Base-by-base conservation (phyloP, 2,329 filamentous ascomycete species). In the Blastomyces emzantsi region DNA sequence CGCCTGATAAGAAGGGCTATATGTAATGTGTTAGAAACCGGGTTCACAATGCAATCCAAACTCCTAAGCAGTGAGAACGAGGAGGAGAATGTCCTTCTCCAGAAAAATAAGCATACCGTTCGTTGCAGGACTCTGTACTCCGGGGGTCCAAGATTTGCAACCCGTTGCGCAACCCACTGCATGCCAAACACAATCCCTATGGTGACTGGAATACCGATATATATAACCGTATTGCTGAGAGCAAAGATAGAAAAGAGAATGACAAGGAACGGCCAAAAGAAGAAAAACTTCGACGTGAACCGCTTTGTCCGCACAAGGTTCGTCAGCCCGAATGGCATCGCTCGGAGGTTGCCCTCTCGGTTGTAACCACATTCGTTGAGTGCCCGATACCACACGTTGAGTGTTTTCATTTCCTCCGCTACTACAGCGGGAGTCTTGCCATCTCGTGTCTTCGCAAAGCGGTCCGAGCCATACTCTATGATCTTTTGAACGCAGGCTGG, bases 381-480 rank as follows among this genome's bases (percentile, higher is more conserved):
- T 6, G 92, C 91, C 68, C 87, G 85, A 68, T 89, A 87, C 90
- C 92, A 97, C 61, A 91, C 87, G 30, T 84, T 82, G 58, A 84
- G 81, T 0, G 92, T 95, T 73, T 94, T 95, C 81, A 99, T 92
- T 75, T 97, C 94, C 69, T 86, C 83, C 1, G 94, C 93, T 9
- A 92, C 95, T 62, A 87, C 84, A 0, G 87, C 85, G 0, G 94
- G 94, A 8, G 92, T 94, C 82, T 99, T 97, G 66, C 93, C 93
- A 57, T 91, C 90, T 62, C 86, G 83, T 36, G 92, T 97, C 77
- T 92, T 89, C 47, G 90, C 91, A 73, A 96, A 97, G 56, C 94
- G 85, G 77, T 99, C 94, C 33, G 92, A 87, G 57, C 94, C 95
- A 74, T 97, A 97, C 79, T 99, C 94, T 69, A 99, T 84, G 55